Evolutionary conservation across 192 early-diverging fungal genomes (phyloP).

Genomic region (Mortierella claussenii): DNA sequence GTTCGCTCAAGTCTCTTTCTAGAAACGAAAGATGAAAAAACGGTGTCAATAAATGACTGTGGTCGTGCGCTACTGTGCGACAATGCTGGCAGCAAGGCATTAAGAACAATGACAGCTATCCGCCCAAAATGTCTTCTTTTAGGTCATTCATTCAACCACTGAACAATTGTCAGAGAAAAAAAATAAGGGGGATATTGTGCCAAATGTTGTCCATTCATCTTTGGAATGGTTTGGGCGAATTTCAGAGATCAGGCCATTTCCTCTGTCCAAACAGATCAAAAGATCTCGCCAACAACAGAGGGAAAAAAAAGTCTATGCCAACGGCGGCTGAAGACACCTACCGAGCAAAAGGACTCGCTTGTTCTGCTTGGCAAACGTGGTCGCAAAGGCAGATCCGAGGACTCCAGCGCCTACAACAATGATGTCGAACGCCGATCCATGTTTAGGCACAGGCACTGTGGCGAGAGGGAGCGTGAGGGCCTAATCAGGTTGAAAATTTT

Average conservation of each 20-base stretch:
- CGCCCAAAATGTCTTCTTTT: too few species aligned
- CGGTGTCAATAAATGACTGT: not conserved
- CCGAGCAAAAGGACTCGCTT: slow-evolving; percentile 75
- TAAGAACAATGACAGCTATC: too few species aligned
- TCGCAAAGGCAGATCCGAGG: slow-evolving; percentile 89
- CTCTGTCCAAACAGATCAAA: not conserved
- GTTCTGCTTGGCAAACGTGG: slow-evolving; percentile 76
- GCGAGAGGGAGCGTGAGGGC: slow-evolving; percentile 23
- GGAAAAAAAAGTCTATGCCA: too few species aligned
- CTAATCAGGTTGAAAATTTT: slow-evolving; percentile 20
- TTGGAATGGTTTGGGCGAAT: slow-evolving; percentile 2
- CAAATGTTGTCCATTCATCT: too few species aligned
- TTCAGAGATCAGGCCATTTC: slow-evolving; percentile 35
- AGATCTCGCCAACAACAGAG: too few species aligned
- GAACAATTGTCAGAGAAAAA: too few species aligned
- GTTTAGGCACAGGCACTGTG: slow-evolving; percentile 19
- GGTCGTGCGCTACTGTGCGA: too few species aligned
- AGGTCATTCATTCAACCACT: too few species aligned
- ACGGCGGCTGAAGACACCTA: too few species aligned
- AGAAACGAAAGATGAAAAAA: slow-evolving; percentile 17
- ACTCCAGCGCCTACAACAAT: slow-evolving; percentile 94
- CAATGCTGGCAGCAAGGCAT: too few species aligned
- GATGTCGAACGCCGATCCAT: slow-evolving; percentile 70
- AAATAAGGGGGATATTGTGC: too few species aligned
- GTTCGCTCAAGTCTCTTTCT: slow-evolving; percentile 92